A percentile compares a stretch with the other conserved stretches of the same genome.
Conservation (phyloP, 208 protist genomes). For the Hexamita inflata region DNA sequence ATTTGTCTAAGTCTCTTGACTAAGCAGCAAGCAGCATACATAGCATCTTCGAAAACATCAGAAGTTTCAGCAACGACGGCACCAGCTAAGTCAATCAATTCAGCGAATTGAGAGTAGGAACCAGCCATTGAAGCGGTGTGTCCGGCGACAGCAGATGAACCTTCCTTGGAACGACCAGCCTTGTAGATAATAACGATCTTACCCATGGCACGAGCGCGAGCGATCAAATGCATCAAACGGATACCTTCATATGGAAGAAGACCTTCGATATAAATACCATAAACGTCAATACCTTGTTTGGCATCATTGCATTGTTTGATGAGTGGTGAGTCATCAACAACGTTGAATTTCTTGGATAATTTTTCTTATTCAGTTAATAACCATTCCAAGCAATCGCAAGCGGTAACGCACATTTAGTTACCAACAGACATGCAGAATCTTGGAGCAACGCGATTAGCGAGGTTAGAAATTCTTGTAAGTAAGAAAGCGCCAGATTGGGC, state of each 20-base stretch:
- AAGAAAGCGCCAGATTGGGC: slow-evolving; percentile 41
- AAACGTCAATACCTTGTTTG: not conserved
- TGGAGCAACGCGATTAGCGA: slow-evolving; percentile 29
- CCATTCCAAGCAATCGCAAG: slow-evolving; percentile 40
- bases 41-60: slow-evolving; percentile 29
- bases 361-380: not conserved
- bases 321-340: not conserved
- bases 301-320: not conserved
- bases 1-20: not conserved
- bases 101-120: slow-evolving; percentile 37
- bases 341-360: not conserved
- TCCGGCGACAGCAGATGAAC: slow-evolving; percentile 31
- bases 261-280: slow-evolving; percentile 40
- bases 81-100: slow-evolving; percentile 26
- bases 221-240: slow-evolving; percentile 28
- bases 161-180: slow-evolving; percentile 28
- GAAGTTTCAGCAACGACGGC: slow-evolving; percentile 25
- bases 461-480: slow-evolving; percentile 31
- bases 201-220: not conserved
- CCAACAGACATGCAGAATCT: slow-evolving; percentile 36
- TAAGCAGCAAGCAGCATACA: not conserved
- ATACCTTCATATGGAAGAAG: slow-evolving; percentile 34
- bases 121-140: slow-evolving; percentile 45
- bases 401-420: slow-evolving; percentile 42
- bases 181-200: slow-evolving; percentile 42